These are phyloP conservation scores for Pseudogymnoascus destructans DNA, from an alignment of 2,329 filamentous ascomycete species.

Conservation along the genomic window DNA sequence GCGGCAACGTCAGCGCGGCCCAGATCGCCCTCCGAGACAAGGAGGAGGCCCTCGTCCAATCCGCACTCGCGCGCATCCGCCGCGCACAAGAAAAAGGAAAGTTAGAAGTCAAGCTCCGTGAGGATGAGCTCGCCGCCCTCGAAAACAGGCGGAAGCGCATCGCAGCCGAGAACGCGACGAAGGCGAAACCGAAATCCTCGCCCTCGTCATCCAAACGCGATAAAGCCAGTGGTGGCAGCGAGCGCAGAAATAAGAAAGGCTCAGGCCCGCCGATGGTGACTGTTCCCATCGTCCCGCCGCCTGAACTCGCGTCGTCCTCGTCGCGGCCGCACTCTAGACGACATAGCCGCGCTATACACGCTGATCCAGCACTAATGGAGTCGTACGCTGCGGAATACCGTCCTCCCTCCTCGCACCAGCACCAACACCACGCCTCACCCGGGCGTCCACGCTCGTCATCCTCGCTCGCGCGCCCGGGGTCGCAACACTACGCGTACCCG, in stretches of 20 bases:
- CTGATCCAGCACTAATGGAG: slow-evolving; percentile 33
- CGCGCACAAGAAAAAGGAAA: slow-evolving; percentile 64
- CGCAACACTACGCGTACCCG: slow-evolving; percentile 17
- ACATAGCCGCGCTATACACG: slow-evolving; percentile 19
- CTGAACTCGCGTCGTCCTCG: slow-evolving; percentile 26
- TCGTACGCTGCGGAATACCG: slow-evolving; percentile 26
- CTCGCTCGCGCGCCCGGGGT: slow-evolving; percentile 10
- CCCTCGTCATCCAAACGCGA: background rate
- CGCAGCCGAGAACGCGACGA: slow-evolving; percentile 29
- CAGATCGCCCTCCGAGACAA: slow-evolving; percentile 46
- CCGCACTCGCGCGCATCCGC: slow-evolving; percentile 67
- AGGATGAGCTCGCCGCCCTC: slow-evolving; percentile 68
- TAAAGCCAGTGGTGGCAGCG: slow-evolving; percentile 12
- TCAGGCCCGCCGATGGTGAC: slow-evolving; percentile 16
- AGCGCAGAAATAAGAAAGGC: slow-evolving; percentile 21
- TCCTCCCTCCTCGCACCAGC: slow-evolving; percentile 20
- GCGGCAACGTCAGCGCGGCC: slow-evolving; percentile 35
- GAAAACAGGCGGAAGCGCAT: slow-evolving; percentile 53
- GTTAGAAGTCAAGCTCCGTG: slow-evolving; percentile 65
- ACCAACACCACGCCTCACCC: slow-evolving; percentile 23
- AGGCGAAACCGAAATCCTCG: slow-evolving; percentile 10
- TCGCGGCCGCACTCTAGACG: slow-evolving; percentile 22
- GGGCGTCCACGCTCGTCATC: slow-evolving; percentile 24
- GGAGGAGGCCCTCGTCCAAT: slow-evolving; percentile 65
- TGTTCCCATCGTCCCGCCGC: slow-evolving; percentile 21